phyloP scores from a whole-genome alignment of 345 rosid genomes.

The Ceriops zippeliana region DNA sequence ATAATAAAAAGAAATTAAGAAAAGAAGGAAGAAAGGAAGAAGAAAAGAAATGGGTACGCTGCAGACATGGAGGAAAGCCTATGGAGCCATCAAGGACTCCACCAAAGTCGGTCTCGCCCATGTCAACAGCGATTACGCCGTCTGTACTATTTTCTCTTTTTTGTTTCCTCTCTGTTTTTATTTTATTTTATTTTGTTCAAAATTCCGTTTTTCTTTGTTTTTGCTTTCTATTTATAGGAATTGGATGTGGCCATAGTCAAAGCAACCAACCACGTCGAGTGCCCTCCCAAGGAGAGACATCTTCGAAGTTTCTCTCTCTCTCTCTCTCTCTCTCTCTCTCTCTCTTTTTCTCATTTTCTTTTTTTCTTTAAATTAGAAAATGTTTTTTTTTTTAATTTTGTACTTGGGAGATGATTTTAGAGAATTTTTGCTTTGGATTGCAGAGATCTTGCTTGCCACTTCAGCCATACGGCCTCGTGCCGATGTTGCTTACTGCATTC shows the following conservation, averaged over 20 bases:
- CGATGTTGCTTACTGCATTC: constrained; percentile 87
- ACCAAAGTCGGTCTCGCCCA: constrained; percentile 99
- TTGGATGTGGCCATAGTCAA: constrained; percentile 97
- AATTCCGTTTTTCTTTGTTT: background rate
- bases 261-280: constrained; percentile 95
- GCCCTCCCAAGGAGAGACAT: constrained; percentile 95
- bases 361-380: background rate
- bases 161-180: background rate
- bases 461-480: constrained; percentile 80
- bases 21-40: background rate
- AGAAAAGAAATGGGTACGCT: constrained; percentile 72
- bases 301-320: constrained; percentile 60
- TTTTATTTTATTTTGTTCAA: background rate
- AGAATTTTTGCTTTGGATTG: constrained; percentile 4
- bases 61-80: constrained; percentile 93
- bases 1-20: background rate
- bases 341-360: background rate
- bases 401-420: background rate
- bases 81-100: constrained; percentile 91
- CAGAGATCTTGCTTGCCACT: constrained; percentile 73
- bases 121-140: constrained; percentile 97
- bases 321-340: background rate
- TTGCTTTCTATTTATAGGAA: constrained; percentile 47
- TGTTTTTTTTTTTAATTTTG: background rate
- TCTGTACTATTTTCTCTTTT: constrained; percentile 17